Evolutionary conservation across 2,329 filamentous ascomycete species (phyloP).

Genomic region (Rutstroemia sp.): DNA sequence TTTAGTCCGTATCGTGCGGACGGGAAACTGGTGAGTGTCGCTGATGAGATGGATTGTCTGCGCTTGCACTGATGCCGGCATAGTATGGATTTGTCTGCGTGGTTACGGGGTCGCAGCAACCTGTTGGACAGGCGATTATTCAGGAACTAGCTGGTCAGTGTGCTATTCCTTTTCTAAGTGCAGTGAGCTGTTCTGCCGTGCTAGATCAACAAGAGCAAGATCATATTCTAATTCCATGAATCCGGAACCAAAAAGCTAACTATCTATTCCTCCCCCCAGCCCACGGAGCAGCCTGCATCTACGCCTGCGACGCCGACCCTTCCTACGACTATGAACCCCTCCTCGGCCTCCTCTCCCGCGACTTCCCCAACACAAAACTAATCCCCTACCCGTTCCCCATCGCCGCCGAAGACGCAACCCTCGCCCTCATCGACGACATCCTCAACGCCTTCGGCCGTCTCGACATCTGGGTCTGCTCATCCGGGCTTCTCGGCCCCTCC

Average conservation of each 20-base stretch:
- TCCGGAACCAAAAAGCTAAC: no score
- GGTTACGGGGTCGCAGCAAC: slow-evolving; percentile 31
- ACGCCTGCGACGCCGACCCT: no score
- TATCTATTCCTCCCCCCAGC: no score
- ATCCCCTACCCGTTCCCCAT: slow-evolving; percentile 49
- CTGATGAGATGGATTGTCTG: no score
- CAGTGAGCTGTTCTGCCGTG: no score
- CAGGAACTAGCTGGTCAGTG: slow-evolving; percentile 48
- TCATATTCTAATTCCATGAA: no score
- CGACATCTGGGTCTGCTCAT: slow-evolving; percentile 54
- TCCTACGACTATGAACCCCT: no score
- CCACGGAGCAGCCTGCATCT: no score
- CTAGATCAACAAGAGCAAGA: no score
- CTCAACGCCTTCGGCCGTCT: slow-evolving; percentile 52
- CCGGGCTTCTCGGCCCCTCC: slow-evolving; percentile 44
- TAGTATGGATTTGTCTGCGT: slow-evolving; percentile 47
- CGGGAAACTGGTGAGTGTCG: slow-evolving; percentile 22
- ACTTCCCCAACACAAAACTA: no score
- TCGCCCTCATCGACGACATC: slow-evolving; percentile 54
- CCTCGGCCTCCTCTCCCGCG: no score
- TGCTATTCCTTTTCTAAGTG: no score
- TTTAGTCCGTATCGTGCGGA: slow-evolving; percentile 27
- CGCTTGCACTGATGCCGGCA: slow-evolving; percentile 26
- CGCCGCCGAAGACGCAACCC: slow-evolving; percentile 51
- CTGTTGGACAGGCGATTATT: slow-evolving; percentile 53